Conservation (phyloP, 768 basidiomycete genomes). For the Postia placenta region DNA sequence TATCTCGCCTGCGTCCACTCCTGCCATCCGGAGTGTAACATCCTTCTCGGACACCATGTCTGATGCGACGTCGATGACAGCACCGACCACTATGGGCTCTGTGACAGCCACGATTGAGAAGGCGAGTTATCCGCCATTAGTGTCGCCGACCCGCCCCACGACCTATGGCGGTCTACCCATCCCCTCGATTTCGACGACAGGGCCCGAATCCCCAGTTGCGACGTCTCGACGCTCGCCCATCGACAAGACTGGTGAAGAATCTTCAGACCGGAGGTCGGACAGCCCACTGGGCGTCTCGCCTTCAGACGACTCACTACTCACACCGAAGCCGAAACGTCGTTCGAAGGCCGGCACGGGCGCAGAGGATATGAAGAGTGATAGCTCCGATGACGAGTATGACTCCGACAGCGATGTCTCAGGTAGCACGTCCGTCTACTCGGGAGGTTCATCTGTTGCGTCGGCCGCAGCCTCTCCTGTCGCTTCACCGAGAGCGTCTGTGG, state of each 20-base stretch:
- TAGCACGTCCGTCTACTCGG: slow-evolving; percentile 25
- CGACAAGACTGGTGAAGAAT: neutral
- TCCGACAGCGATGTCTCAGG: slow-evolving; percentile 23
- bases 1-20: slow-evolving; percentile 21
- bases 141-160: slow-evolving; percentile 3
- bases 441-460: slow-evolving; percentile 25
- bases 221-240: neutral
- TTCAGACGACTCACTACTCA: slow-evolving; percentile 24
- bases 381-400: slow-evolving; percentile 20
- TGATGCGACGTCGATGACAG: slow-evolving; percentile 17
- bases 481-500: slow-evolving; percentile 28
- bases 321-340: slow-evolving; percentile 19
- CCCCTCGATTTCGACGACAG: slow-evolving; percentile 49
- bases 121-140: neutral
- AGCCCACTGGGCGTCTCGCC: slow-evolving; percentile 9
- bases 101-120: neutral
- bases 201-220: slow-evolving; percentile 32
- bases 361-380: slow-evolving; percentile 12
- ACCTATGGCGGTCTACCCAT: slow-evolving; percentile 41
- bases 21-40: slow-evolving; percentile 13
- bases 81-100: slow-evolving; percentile 21
- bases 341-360: slow-evolving; percentile 5
- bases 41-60: slow-evolving; percentile 8
- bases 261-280: neutral
- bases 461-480: slow-evolving; percentile 13